These are phyloP conservation scores for Aspergillus sp. DNA, from an alignment of 2,329 filamentous ascomycete genomes.

Conservation along the genomic window DNA sequence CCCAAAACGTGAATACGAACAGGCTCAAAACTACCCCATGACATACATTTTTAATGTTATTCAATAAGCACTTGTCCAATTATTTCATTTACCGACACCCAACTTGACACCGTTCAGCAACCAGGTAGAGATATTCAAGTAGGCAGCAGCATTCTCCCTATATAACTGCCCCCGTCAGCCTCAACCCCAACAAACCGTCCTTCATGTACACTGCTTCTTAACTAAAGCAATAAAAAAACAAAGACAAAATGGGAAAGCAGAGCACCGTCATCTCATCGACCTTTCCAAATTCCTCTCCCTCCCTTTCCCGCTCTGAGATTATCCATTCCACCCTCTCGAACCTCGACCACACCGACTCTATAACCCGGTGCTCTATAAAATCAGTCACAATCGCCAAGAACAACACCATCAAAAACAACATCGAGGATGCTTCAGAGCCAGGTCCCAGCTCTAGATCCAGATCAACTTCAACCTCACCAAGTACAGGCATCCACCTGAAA, in stretches of 20 bases:
- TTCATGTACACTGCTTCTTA: not conserved
- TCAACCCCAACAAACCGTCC: not conserved
- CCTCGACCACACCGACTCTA: constrained; percentile 12
- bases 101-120: no score
- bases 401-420: not conserved
- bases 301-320: constrained; percentile 12
- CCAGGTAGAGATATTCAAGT: not conserved
- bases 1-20: no score
- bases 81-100: no score
- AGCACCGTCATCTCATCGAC: not conserved
- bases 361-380: constrained; percentile 1
- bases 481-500: constrained; percentile 11
- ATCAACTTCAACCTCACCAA: not conserved
- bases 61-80: no score
- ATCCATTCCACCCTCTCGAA: constrained; percentile 13
- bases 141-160: constrained; percentile 11
- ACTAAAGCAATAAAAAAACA: not conserved
- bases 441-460: no score
- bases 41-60: no score
- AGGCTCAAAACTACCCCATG: no score
- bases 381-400: not conserved
- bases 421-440: no score
- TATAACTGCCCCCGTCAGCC: not conserved
- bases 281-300: constrained; percentile 10
- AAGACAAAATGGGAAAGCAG: not conserved